Evolutionary conservation across 345 rosid genomes (phyloP).

Genomic region (Eucalyptus coolabah): DNA sequence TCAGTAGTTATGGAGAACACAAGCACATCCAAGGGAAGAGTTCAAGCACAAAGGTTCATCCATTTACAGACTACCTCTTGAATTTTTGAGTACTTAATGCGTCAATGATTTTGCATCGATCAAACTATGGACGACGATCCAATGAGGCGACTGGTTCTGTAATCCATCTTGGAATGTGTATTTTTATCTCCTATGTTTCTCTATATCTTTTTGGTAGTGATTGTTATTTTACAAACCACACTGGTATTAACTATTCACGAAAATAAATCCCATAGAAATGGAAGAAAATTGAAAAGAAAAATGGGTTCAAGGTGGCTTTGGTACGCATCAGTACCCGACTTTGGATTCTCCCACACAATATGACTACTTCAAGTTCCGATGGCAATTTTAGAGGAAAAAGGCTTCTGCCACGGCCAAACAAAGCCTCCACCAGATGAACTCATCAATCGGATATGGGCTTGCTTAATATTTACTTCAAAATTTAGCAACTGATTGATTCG

Average conservation of each 20-base stretch:
- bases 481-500: neutral
- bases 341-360: neutral
- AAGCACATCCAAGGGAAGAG: neutral
- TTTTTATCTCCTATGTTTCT: neutral
- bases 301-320: neutral
- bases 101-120: neutral
- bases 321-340: neutral
- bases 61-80: neutral
- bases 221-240: neutral
- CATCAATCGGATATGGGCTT: neutral
- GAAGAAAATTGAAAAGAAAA: neutral
- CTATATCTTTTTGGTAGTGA: neutral
- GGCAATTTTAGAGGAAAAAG: neutral
- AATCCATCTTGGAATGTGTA: neutral
- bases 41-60: neutral
- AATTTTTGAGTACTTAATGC: neutral
- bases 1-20: neutral
- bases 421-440: neutral
- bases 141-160: neutral
- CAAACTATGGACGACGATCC: neutral
- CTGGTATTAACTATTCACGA: neutral
- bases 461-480: neutral
- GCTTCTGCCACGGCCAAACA: neutral
- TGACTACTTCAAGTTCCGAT: neutral
- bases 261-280: neutral